phyloP scores from a whole-genome alignment of 306 rosid genomes.

The Ceratonia siliqua region DNA sequence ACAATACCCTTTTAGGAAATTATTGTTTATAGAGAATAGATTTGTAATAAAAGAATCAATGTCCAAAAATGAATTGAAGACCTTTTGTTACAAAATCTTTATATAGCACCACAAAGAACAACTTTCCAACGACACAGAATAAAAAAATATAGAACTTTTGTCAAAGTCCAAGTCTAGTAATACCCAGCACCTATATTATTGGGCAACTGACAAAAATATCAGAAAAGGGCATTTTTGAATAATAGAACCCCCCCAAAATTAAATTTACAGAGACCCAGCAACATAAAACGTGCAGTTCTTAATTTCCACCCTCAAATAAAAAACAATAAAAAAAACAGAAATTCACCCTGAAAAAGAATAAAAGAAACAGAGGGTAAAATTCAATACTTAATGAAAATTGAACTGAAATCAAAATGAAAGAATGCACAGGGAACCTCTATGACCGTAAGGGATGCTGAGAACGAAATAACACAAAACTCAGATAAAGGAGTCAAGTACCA shows the following conservation, averaged over 20 bases:
- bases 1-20: constrained; percentile 19
- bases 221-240: constrained; percentile 22
- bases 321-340: constrained; percentile 22
- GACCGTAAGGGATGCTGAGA: constrained; percentile 32
- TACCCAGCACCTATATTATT: background rate
- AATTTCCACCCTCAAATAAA: background rate
- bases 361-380: constrained; percentile 19
- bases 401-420: constrained; percentile 24
- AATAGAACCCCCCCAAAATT: background rate
- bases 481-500: constrained; percentile 27
- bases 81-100: constrained; percentile 4
- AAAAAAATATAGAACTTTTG: constrained; percentile 2
- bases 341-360: constrained; percentile 21
- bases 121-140: constrained; percentile 1
- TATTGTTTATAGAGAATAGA: constrained; percentile 13
- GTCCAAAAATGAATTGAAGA: constrained; percentile 20
- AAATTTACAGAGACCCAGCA: constrained; percentile 11
- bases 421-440: constrained; percentile 14
- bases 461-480: constrained; percentile 26
- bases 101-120: constrained; percentile 29
- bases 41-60: constrained; percentile 26
- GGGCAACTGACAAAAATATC: background rate
- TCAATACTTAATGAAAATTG: constrained; percentile 11
- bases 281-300: background rate
- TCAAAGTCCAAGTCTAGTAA: background rate